Base-by-base conservation (phyloP, 352 stramenopile genomes). In the Discostella stelligera region DNA sequence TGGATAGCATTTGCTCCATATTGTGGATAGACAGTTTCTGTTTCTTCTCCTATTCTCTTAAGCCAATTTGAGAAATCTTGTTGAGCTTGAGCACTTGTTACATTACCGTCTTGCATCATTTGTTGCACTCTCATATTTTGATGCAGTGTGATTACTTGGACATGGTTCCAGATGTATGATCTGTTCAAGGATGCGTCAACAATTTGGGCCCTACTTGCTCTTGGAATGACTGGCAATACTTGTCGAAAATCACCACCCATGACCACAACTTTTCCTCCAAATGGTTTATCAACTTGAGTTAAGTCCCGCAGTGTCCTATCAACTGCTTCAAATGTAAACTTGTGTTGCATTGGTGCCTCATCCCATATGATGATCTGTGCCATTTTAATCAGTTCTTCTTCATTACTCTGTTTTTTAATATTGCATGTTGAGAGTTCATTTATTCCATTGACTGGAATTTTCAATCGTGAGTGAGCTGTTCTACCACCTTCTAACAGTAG, bases 1-100 rank as follows among this genome's bases (percentile, higher is more conserved):
- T 55, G 49, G 23, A 55, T 55, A 55, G 49, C 49, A 55, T 55
- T 55, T 55, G 0, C 9, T 55, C 49, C 49, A 55, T 55, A 55
- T 21, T 55, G 49, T 55, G 49, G 16, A 55, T 55, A 55, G 49
- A 55, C 25, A 8, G 8, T 20, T 55, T 32, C 27, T 2, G 7
- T 44, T 44, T 8, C 37, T 44, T 44, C 37, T 44, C 37, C 37
- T 13, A 44, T 44, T 14, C 37, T 10, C 11, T 44, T 3, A 2
- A 44, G 37, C 37, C 37, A 44, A 44, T 44, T 44, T 14, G 37
- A 44, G 11, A 44, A 44, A 1, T 44, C 37, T 44, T 44, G 37
- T 44, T 44, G 37, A 14, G 7, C 37, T 14, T 44, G 7, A 44
- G 37, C 37, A 44, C 37, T 44, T 44, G 7, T 44, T 1, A 14